Evolutionary conservation across 2,329 filamentous ascomycete species (phyloP).

Genomic region (Aaosphaeria arxii): DNA sequence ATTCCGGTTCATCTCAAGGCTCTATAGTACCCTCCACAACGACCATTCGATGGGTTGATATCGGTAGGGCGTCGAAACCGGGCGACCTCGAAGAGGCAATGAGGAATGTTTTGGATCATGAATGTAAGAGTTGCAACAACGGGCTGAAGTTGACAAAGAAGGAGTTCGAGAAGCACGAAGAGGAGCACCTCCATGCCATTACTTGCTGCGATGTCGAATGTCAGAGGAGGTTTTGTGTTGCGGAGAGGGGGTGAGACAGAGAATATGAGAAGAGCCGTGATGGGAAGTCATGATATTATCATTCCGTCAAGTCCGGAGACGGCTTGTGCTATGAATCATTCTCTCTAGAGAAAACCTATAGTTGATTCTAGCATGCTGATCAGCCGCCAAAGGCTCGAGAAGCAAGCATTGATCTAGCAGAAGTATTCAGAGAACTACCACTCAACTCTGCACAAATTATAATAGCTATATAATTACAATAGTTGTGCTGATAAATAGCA

Average conservation of each 20-base stretch:
- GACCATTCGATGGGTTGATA: constrained; percentile 23
- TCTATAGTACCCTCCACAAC: constrained; percentile 21
- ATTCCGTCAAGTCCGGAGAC: no score
- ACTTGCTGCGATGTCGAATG: constrained; percentile 14
- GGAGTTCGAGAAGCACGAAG: constrained; percentile 17
- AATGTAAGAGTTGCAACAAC: constrained; percentile 19
- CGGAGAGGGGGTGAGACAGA: constrained; percentile 1
- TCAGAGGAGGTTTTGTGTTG: constrained; percentile 22
- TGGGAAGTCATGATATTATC: no score
- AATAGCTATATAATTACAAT: no score
- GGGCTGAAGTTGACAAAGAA: constrained; percentile 20
- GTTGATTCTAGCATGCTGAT: not conserved
- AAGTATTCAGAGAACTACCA: no score
- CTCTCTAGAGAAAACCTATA: not conserved
- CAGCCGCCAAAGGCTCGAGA: not conserved
- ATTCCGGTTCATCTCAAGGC: not conserved
- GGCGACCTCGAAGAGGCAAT: constrained; percentile 10
- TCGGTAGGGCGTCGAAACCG: constrained; percentile 7
- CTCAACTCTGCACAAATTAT: no score
- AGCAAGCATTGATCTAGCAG: no score
- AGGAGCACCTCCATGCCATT: constrained; percentile 22
- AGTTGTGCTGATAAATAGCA: no score
- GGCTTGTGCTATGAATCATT: no score
- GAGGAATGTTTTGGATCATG: constrained; percentile 10
- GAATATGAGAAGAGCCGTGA: no score